These are phyloP conservation scores for Chenopodium formosanum DNA, from an alignment of 148 eudicot species.

Conservation along the genomic window DNA sequence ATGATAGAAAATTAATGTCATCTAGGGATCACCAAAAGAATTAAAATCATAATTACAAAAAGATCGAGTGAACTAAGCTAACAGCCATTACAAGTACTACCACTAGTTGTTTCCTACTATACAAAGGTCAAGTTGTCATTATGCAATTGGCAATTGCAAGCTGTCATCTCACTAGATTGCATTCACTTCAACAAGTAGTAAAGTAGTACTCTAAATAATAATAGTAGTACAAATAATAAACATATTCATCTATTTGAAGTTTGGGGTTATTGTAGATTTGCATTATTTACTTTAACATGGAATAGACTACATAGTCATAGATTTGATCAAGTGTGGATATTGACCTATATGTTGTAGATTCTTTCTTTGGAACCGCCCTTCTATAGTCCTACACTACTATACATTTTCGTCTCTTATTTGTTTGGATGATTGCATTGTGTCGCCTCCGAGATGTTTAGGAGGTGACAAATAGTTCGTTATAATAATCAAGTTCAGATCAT, in stretches of 20 bases:
- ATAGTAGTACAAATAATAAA: not conserved
- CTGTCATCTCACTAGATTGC: constrained; percentile 9
- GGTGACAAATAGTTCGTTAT: too few species aligned
- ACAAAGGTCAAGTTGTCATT: constrained; percentile 11
- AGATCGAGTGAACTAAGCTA: not conserved
- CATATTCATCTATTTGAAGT: not conserved
- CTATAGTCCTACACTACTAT: not conserved
- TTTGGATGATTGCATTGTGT: not conserved
- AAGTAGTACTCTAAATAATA: too few species aligned
- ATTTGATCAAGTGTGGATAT: not conserved
- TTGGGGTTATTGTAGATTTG: too few species aligned
- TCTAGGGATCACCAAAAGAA: constrained; percentile 23
- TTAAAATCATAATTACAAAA: constrained; percentile 18
- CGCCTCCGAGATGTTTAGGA: too few species aligned
- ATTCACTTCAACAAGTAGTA: not conserved
- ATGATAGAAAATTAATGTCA: constrained; percentile 6
- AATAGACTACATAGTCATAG: too few species aligned
- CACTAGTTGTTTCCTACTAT: constrained; percentile 8
- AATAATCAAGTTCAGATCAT: too few species aligned
- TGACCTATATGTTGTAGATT: not conserved
- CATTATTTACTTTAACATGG: too few species aligned
- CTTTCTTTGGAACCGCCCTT: too few species aligned
- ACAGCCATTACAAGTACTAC: not conserved
- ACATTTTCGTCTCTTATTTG: too few species aligned
- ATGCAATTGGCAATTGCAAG: constrained; percentile 10